phyloP scores from a whole-genome alignment of 2,329 filamentous ascomycete genomes.

The Plectosphaerella sp. region DNA sequence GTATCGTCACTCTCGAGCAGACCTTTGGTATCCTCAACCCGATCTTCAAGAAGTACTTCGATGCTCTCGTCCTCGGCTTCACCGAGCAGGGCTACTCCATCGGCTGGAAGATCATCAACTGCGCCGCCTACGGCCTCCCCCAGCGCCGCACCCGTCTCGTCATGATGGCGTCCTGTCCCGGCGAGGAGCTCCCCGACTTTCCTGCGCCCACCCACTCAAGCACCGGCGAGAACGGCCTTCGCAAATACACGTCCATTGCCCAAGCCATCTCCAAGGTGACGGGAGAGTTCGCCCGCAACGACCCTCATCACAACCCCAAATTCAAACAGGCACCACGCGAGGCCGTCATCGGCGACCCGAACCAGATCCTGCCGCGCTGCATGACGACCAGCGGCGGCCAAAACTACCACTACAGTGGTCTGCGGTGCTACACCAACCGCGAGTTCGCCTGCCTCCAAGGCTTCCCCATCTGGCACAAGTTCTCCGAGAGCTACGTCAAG shows the following conservation, averaged over 20 bases:
- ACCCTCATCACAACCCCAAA: not conserved
- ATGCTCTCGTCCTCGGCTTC: conserved; percentile 58
- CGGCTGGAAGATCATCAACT: conserved; percentile 58
- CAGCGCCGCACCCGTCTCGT: conserved; percentile 48
- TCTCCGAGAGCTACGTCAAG: conserved; percentile 42
- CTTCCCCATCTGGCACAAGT: conserved; percentile 59
- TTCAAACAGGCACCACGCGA: conserved; percentile 10
- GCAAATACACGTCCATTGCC: conserved; percentile 38
- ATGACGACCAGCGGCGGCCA: conserved; percentile 62
- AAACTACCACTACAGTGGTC: conserved; percentile 63
- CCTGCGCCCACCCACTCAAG: conserved; percentile 56
- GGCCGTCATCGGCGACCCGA: conserved; percentile 26
- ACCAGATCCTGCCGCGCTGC: conserved; percentile 45
- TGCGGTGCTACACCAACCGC: conserved; percentile 57
- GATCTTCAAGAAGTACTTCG: conserved; percentile 51
- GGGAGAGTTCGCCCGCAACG: conserved; percentile 28
- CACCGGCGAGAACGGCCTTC: conserved; percentile 22
- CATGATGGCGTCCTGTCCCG: conserved; percentile 59
- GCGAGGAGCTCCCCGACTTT: conserved; percentile 64
- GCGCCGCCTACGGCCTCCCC: conserved; percentile 46
- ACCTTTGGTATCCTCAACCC: conserved; percentile 62
- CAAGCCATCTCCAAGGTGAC: conserved; percentile 35
- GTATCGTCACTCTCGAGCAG: conserved; percentile 74
- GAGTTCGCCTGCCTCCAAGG: conserved; percentile 68
- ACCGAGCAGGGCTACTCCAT: conserved; percentile 64